Base-by-base conservation (phyloP, 2,329 filamentous ascomycete genomes). In the Pseudogymnoascus pannorum region DNA sequence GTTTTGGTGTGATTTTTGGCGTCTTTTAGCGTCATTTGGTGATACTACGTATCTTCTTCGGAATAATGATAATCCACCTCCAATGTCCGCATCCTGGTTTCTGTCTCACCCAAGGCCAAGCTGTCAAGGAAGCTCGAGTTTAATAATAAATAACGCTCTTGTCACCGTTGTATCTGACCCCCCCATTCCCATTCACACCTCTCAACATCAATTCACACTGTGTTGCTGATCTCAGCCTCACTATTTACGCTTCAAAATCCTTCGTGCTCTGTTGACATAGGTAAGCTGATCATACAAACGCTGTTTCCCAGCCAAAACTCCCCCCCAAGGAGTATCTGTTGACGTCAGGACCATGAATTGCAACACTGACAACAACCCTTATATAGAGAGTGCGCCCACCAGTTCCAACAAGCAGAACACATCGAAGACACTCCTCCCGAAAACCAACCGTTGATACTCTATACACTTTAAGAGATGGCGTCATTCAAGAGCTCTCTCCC, bases 401-500 rank as follows among this genome's bases (percentile, higher is more conserved):
- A 58, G 33, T 24, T 29, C 16, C 31, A 38, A 16, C 22, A 58
- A 38, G 33, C 57, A 58, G 36, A 58, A 38, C 18, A 58, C 60
- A 59, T 16, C 62, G 44, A 38, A 58, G 59, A 12, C 57, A 35
- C 40, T 48, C 60, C 68, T 69, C 70, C 48, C 48, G 26, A 54
- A 54, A 18, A 31, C 3, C 26, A 58, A 40, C 31, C 4, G 31
- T 42, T 22, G 14, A 42, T 42, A 58, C 57, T 36, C 57, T 42
- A 14, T 24, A 58, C 18, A 40, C 29, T 24, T 18, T 36, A 36
- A 57, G 9, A 58, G 59, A 93, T 93, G 88, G 86, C 89, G 66
- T 79, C 80, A 69, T 79, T 86, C 70, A 91, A 85, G 80, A 86
- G 84, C 77, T 89, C 90, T 66, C 79, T 97, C 70, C 91, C 92